These are phyloP conservation scores for Apiotrichum gamsii DNA, from an alignment of 1,284 basidiomycete species.

Conservation along the genomic window DNA sequence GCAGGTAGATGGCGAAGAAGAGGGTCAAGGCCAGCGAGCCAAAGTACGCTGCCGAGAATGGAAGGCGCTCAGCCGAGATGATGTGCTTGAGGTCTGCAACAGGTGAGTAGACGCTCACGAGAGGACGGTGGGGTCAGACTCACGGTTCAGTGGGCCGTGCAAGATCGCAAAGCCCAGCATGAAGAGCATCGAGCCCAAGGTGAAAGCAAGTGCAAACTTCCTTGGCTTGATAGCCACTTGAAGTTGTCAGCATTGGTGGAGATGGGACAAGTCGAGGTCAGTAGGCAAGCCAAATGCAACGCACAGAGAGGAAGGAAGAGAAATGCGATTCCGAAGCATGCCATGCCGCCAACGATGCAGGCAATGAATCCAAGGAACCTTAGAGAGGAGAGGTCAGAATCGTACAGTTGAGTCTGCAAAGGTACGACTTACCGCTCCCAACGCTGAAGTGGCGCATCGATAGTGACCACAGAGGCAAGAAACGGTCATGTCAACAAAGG, in stretches of 20 bases:
- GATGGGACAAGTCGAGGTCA: neutral
- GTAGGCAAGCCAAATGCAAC: constrained; percentile 8
- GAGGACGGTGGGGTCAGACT: constrained; percentile 5
- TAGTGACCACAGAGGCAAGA: constrained; percentile 1
- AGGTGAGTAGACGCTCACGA: neutral
- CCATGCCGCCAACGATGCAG: constrained; percentile 79
- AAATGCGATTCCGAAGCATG: constrained; percentile 95
- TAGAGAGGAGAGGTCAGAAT: neutral
- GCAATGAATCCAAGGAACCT: constrained; percentile 90
- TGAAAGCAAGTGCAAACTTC: constrained; percentile 85
- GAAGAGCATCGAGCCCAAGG: constrained; percentile 45
- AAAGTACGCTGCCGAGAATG: constrained; percentile 81
- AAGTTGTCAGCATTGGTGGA: too few relatives aligned
- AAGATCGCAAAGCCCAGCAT: constrained; percentile 54
- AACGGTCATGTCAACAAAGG: neutral
- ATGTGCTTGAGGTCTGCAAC: constrained; percentile 73
- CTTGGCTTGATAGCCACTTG: constrained; percentile 71
- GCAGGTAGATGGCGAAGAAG: constrained; percentile 74
- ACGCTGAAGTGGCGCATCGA: constrained; percentile 18
- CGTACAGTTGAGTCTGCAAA: neutral
- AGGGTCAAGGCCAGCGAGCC: constrained; percentile 72
- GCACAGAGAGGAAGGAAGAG: constrained; percentile 69
- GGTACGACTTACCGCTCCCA: constrained; percentile 36
- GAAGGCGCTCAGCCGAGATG: constrained; percentile 72
- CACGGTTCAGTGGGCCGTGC: constrained; percentile 46